A percentile compares a stretch with the other conserved stretches of the same genome.
Conservation (phyloP, 2,329 filamentous ascomycete species). For the Fusarium mexicanum region DNA sequence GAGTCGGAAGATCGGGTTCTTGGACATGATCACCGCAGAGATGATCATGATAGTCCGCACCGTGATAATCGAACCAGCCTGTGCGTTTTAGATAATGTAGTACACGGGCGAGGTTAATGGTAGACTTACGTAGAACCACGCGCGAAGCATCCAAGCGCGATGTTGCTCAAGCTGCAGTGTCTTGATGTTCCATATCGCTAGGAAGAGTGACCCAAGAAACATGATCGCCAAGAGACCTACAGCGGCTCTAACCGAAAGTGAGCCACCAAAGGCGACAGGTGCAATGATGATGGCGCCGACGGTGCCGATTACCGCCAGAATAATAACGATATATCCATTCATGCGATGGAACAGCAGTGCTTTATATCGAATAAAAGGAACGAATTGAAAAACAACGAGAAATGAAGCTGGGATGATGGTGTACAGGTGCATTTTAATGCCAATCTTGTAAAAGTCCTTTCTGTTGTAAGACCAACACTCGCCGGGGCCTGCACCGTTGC, state of each 20-base stretch:
- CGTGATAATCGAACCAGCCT: slow-evolving; percentile 20
- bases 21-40: slow-evolving; percentile 8
- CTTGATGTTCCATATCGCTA: slow-evolving; percentile 67
- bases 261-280: slow-evolving; percentile 62
- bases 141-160: slow-evolving; percentile 69
- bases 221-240: slow-evolving; percentile 55
- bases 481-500: background rate
- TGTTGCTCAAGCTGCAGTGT: slow-evolving; percentile 70
- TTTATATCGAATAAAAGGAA: slow-evolving; percentile 58
- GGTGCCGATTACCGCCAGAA: slow-evolving; percentile 58
- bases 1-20: background rate
- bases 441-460: slow-evolving; percentile 37
- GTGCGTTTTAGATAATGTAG: background rate
- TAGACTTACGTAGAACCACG: slow-evolving; percentile 23
- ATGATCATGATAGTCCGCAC: slow-evolving; percentile 19
- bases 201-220: slow-evolving; percentile 52
- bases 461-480: slow-evolving; percentile 20
- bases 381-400: slow-evolving; percentile 58
- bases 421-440: slow-evolving; percentile 57
- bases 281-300: slow-evolving; percentile 64
- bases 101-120: fast-evolving
- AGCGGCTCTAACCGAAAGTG: slow-evolving; percentile 56
- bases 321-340: slow-evolving; percentile 64
- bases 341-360: slow-evolving; percentile 66
- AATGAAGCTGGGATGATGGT: slow-evolving; percentile 55